Conservation (phyloP, 495 filamentous ascomycete genomes). For the Lichina pygmaea region DNA sequence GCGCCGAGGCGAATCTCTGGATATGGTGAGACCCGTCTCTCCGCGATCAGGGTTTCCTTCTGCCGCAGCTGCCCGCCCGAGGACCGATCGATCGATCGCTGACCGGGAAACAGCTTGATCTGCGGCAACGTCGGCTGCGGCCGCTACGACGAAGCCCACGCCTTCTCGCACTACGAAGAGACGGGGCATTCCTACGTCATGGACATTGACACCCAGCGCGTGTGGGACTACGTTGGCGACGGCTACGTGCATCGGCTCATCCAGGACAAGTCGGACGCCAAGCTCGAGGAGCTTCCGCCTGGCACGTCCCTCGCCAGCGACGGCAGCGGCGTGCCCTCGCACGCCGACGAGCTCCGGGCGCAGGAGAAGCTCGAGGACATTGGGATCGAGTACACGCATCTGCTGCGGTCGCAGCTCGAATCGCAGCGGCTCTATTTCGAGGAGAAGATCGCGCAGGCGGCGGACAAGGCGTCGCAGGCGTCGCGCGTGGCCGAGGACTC, state of each 20-base stretch:
- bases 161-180: conserved; percentile 78
- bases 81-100: not conserved
- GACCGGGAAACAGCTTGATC: conserved; percentile 36
- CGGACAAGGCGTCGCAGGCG: conserved; percentile 66
- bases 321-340: conserved; percentile 1
- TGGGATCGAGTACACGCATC: conserved; percentile 77
- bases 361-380: conserved; percentile 80
- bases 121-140: conserved; percentile 87
- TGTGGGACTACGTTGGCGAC: conserved; percentile 93
- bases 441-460: conserved; percentile 71
- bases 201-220: conserved; percentile 74
- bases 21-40: conserved; percentile 15
- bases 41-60: not conserved
- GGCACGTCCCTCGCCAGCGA: conserved; percentile 7
- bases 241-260: conserved; percentile 90
- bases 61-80: not conserved
- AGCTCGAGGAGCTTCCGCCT: conserved; percentile 60
- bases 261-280: conserved; percentile 70
- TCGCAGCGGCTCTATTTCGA: conserved; percentile 84
- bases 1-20: conserved; percentile 63
- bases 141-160: conserved; percentile 79
- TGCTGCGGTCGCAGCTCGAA: conserved; percentile 76
- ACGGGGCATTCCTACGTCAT: conserved; percentile 76
- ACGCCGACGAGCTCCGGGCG: conserved; percentile 40
- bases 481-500: conserved; percentile 36